Base-by-base conservation (phyloP, 352 stramenopile genomes). In the Aphanomyces euteiches region DNA sequence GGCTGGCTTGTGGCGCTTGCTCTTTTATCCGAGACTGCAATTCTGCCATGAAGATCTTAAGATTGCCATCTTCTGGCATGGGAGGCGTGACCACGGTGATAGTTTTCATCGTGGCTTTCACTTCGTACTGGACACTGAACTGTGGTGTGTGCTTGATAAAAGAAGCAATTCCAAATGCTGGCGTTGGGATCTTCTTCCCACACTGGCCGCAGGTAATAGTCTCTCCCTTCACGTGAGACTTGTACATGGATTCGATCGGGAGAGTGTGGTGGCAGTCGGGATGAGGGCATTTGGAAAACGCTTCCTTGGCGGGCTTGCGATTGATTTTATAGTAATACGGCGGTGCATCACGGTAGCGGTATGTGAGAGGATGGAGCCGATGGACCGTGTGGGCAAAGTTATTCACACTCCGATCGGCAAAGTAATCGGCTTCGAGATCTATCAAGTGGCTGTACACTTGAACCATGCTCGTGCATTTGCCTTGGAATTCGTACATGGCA, bases 341-440 rank as follows among this genome's bases (percentile, higher is more conserved):
- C 43, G 43, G 43, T 15, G 43, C 43, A 8, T 15, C 8, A 15
- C 8, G 43, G 8, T 15, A 15, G 8, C 43, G 43, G 15, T 48
- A 48, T 15, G 8, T 8, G 8, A 15, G 43, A 8, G 43, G 43
- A 15, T 48, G 43, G 43, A 48, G 43, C 43, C 15, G 8, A 15
- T 48, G 43, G 8, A 48, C 43, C 43, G 43, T 48, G 43, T 48
- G 43, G 43, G 43, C 43, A 48, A 48, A 48, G 43, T 48, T 48
- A 15, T 48, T 15, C 15, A 48, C 43, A 48, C 43, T 15, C 43
- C 8, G 43, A 15, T 48, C 15, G 43, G 43, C 15, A 15, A 8
- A 48, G 43, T 48, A 48, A 15, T 48, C 43, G 43, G 43, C 43
- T 48, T 48, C 43, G 8, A 48, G 15, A 15, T 48, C 43, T 15